Percentiles rank a stretch among this genome's conserved stretches.
Evolutionary conservation across 2,329 filamentous ascomycete species (phyloP).

Genomic region (Paraphaeosphaeria sporulosa): DNA sequence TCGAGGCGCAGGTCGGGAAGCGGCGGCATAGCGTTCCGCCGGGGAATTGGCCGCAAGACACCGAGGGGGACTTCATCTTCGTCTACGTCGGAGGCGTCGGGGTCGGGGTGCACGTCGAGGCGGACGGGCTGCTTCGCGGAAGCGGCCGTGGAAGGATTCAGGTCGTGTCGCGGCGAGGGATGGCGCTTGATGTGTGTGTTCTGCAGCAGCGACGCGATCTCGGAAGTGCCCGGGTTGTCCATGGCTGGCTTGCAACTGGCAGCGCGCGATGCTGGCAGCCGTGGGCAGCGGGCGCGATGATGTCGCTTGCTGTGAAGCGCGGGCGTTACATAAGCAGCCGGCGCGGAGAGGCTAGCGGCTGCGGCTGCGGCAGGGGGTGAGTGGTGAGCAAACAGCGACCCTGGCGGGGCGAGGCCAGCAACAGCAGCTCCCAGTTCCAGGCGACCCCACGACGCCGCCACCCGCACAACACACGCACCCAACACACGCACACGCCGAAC

Average conservation of each 20-base stretch:
- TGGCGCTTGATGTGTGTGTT: slow-evolving; percentile 76
- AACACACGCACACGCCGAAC: slow-evolving; percentile 18
- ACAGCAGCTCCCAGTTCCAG: slow-evolving; percentile 3
- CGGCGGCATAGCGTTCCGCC: slow-evolving; percentile 70
- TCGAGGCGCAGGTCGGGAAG: slow-evolving; percentile 89
- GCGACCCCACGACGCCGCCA: slow-evolving; percentile 29
- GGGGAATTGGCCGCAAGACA: slow-evolving; percentile 64
- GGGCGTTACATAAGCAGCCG: slow-evolving; percentile 31
- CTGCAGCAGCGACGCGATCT: slow-evolving; percentile 82
- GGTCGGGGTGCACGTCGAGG: slow-evolving; percentile 45
- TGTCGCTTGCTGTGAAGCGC: slow-evolving; percentile 2
- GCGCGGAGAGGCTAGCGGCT: slow-evolving; percentile 26
- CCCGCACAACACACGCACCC: slow-evolving; percentile 22
- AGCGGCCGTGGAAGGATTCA: slow-evolving; percentile 80
- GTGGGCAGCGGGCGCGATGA: slow-evolving; percentile 7
- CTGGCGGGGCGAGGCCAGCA: slow-evolving; percentile 26
- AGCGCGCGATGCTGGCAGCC: not conserved
- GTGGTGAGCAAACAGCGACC: slow-evolving; percentile 1
- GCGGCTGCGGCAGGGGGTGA: slow-evolving; percentile 24
- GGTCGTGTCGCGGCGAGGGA: slow-evolving; percentile 76
- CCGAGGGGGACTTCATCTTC: slow-evolving; percentile 75
- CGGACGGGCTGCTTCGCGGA: slow-evolving; percentile 70
- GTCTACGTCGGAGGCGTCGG: slow-evolving; percentile 59
- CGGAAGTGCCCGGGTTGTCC: slow-evolving; percentile 65
- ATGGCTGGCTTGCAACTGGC: slow-evolving; percentile 49